Evolutionary conservation across 495 filamentous ascomycete species (phyloP), one percentile per base, ranked within the genome.

Genomic region (Podospora appendiculata): DNA sequence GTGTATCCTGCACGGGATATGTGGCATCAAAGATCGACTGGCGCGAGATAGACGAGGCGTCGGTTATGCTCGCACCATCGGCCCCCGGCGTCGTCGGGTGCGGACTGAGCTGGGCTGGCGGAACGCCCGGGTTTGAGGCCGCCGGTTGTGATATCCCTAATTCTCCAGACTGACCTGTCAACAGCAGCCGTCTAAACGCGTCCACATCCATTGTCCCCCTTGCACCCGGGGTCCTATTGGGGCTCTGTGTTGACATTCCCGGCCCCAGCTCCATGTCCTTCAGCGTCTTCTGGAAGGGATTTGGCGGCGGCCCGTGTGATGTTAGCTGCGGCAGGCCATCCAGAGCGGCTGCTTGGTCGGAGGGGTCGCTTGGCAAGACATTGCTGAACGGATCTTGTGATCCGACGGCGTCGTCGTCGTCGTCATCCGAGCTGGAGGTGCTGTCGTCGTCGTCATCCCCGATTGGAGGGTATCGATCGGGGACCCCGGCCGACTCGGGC

Each of bases 161-260:
- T 10, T 58, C 51, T 19, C 69, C 71, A 25, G 75, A 63, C 57
- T 77, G 70, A 6, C 82, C 83, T 4, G 81, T 85, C 63, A 86
- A 65, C 18, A 85, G 60, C 18, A 86, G 61, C 53, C 77, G 69
- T 55, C 78, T 77, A 56, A 85, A 85, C 5, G 81, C 79, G 54
- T 81, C 73, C 1, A 86, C 82, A 62, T 85, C 81, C 44, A 85
- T 63, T 1, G 71, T 65, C 17, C 71, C 69, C 49, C 66, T 76
- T 13, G 56, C 58, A 40, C 53, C 53, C 46, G 48, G 47, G 14
- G 50, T 45, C 10, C 54, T 14, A 39, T 50, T 47, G n/a, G 41
- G 18, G 54, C 43, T 58, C 41, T 57, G 59, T 9, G 41, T 50
- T 25, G 57, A 36, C 13, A 66, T 53, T 32, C 14, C 54, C 19